Conservation (phyloP, 768 basidiomycete species). For the Pulveroboletus frians region DNA sequence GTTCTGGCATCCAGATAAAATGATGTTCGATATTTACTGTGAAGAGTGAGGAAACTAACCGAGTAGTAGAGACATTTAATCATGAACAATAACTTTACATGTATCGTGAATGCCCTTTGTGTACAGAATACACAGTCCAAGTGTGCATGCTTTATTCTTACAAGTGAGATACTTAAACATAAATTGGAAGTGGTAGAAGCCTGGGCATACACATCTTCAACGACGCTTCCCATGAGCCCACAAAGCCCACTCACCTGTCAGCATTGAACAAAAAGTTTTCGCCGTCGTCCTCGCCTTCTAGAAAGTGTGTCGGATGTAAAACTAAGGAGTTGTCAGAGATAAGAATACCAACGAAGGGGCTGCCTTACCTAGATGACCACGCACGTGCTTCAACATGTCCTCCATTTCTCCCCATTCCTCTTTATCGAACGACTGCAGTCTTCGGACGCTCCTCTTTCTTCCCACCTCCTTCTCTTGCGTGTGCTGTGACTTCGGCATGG, state of each 20-base stretch:
- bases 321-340: constrained; percentile 48
- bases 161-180: constrained; percentile 37
- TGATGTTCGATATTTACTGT: constrained; percentile 22
- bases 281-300: constrained; percentile 88
- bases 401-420: constrained; percentile 92
- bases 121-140: background rate
- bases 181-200: constrained; percentile 70
- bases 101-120: constrained; percentile 2
- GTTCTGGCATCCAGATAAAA: constrained; percentile 7
- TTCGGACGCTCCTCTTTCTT: constrained; percentile 37
- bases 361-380: constrained; percentile 79
- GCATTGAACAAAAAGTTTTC: constrained; percentile 94
- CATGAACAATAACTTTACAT: background rate
- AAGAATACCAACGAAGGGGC: background rate
- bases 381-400: constrained; percentile 61
- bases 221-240: background rate
- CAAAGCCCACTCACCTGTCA: constrained; percentile 50
- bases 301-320: constrained; percentile 74
- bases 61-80: background rate
- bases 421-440: constrained; percentile 70
- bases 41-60: constrained; percentile 6
- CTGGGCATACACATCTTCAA: constrained; percentile 26
- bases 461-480: constrained; percentile 35
- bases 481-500: constrained; percentile 18
- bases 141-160: background rate